phyloP scores from a whole-genome alignment of 2,329 filamentous ascomycete species.

The Hypoxylon sp. region DNA sequence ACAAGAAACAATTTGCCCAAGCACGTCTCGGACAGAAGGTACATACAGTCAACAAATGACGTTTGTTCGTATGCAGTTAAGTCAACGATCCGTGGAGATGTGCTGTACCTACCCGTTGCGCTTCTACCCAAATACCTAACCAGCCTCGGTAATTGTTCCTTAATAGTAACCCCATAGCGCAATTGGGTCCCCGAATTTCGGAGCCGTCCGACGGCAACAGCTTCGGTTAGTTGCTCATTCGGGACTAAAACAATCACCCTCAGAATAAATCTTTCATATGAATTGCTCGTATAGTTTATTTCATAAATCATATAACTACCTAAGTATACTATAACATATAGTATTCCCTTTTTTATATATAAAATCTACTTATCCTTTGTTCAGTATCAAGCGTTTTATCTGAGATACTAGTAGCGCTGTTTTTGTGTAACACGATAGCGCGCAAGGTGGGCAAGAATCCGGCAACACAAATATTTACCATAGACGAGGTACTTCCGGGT shows the following conservation, averaged over 20 bases:
- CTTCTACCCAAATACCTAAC: constrained; percentile 37
- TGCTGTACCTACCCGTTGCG: constrained; percentile 13
- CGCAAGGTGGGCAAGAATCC: not conserved
- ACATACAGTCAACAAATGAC: constrained; percentile 14
- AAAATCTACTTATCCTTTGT: not conserved
- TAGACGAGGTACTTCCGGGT: not conserved
- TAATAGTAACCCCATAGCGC: constrained; percentile 36
- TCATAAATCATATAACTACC: not conserved
- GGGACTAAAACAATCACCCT: constrained; percentile 40
- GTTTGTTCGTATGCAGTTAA: constrained; percentile 13
- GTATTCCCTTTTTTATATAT: not conserved
- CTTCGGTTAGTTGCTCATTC: constrained; percentile 16
- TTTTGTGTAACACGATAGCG: not conserved
- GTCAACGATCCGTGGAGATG: constrained; percentile 20
- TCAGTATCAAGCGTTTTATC: not conserved
- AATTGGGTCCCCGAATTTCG: constrained; percentile 40
- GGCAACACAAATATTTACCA: not conserved
- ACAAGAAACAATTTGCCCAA: not conserved
- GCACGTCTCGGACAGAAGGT: not conserved
- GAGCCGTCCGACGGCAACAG: constrained; percentile 29
- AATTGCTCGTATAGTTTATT: not conserved
- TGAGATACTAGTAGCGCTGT: not conserved
- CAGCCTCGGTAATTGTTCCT: constrained; percentile 34
- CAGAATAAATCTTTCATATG: not conserved
- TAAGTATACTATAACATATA: too few species aligned